Evolutionary conservation across 768 basidiomycete species (phyloP).

Genomic region (Xerocomus potaroensis): DNA sequence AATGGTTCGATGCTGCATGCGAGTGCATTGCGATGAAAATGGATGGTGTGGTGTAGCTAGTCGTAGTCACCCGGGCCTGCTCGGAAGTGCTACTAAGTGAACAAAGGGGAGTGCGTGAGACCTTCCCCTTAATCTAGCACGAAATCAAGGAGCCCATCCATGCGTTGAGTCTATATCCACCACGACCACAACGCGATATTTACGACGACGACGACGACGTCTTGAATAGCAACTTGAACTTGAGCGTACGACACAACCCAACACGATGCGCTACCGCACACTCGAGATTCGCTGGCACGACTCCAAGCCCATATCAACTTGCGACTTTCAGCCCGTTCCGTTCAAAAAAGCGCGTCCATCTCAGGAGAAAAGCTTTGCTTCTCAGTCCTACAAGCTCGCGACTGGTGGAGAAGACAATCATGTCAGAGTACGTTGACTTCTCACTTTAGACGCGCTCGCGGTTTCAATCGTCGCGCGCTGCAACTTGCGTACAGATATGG

Average conservation of each 20-base stretch:
- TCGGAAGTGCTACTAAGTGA: no score
- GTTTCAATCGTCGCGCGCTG: slow-evolving; percentile 6
- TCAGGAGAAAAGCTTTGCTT: slow-evolving; percentile 52
- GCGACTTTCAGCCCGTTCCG: slow-evolving; percentile 87
- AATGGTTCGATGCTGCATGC: slow-evolving; percentile 24
- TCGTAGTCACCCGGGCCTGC: slow-evolving; percentile 7
- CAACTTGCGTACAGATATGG: slow-evolving; percentile 62
- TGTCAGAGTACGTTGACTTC: slow-evolving; percentile 71
- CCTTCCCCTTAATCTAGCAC: slow-evolving; percentile 9
- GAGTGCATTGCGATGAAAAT: slow-evolving; percentile 13
- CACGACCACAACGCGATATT: slow-evolving; percentile 2
- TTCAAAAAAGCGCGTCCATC: slow-evolving; percentile 76
- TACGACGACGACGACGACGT: slow-evolving; percentile 9
- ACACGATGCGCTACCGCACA: slow-evolving; percentile 76
- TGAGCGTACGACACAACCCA: slow-evolving; percentile 1
- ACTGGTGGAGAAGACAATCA: slow-evolving; percentile 97
- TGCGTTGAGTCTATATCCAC: slow-evolving; percentile 7
- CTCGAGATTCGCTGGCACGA: slow-evolving; percentile 97
- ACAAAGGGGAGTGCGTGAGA: slow-evolving; percentile 24
- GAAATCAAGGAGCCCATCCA: slow-evolving; percentile 7
- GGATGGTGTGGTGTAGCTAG: slow-evolving; percentile 7
- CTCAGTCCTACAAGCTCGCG: slow-evolving; percentile 84
- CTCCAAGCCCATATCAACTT: slow-evolving; percentile 90
- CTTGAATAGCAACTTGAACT: not conserved
- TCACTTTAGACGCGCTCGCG: slow-evolving; percentile 8